Percentiles rank a stretch among this genome's conserved stretches.
Conservation (phyloP, 257 asterid species). For the Solanum corneliomulleri region DNA sequence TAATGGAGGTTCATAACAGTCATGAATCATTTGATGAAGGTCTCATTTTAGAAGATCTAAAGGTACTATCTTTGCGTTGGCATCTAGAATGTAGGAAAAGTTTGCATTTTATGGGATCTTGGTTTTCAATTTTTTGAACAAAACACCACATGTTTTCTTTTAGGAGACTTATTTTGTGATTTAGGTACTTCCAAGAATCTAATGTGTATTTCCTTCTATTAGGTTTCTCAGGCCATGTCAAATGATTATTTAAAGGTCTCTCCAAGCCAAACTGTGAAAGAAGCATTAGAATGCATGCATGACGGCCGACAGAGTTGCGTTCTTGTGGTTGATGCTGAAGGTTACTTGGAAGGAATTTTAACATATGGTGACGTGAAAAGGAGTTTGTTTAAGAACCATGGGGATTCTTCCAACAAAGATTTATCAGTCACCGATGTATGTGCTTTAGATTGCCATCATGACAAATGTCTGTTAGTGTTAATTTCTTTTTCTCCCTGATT, state of each 20-base stretch:
- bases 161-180: not conserved
- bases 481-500: not conserved
- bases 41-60: conserved; percentile 53
- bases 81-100: not conserved
- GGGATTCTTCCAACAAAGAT: conserved; percentile 36
- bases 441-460: not conserved
- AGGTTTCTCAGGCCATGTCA: conserved; percentile 92
- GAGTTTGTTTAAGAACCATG: conserved; percentile 30
- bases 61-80: conserved; percentile 34
- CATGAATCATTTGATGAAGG: conserved; percentile 40
- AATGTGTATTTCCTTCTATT: conserved; percentile 8
- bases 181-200: not conserved
- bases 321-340: conserved; percentile 62
- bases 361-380: conserved; percentile 74
- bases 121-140: not conserved
- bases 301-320: conserved; percentile 63
- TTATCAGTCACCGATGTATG: conserved; percentile 43
- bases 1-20: conserved; percentile 35
- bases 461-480: not conserved
- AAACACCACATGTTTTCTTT: not conserved
- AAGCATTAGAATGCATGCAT: conserved; percentile 57
- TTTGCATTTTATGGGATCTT: not conserved
- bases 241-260: conserved; percentile 47
- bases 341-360: conserved; percentile 72
- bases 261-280: conserved; percentile 51